phyloP scores from a whole-genome alignment of 2,329 filamentous ascomycete genomes.

The Epichloe aotearoae region DNA sequence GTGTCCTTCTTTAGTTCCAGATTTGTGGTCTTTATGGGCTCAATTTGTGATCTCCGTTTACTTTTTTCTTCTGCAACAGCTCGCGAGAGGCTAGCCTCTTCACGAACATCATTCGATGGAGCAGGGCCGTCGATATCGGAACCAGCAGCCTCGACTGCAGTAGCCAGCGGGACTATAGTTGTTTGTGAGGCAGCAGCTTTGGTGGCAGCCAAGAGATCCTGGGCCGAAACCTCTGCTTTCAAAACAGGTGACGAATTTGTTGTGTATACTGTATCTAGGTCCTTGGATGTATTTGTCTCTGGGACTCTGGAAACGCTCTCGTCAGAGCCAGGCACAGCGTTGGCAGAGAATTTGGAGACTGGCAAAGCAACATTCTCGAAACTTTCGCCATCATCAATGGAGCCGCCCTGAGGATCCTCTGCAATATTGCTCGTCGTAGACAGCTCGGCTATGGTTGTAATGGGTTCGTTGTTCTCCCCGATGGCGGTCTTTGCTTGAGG shows the following conservation, averaged over 20 bases:
- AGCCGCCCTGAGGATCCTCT: background rate
- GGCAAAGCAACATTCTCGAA: constrained; percentile 6
- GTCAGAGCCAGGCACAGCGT: constrained; percentile 8
- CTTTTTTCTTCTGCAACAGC: constrained; percentile 14
- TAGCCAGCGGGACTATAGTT: background rate
- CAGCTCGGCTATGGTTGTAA: background rate
- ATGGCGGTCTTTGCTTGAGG: background rate
- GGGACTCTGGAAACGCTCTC: background rate
- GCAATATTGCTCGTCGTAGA: background rate
- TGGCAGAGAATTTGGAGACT: constrained; percentile 10
- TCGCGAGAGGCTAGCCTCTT: constrained; percentile 15
- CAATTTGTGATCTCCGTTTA: constrained; percentile 26
- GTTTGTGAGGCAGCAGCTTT: constrained; percentile 9
- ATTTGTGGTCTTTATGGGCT: constrained; percentile 40
- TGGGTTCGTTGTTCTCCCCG: background rate
- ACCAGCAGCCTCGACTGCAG: background rate
- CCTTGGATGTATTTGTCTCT: background rate
- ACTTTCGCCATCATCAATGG: constrained; percentile 6
- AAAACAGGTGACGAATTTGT: constrained; percentile 7
- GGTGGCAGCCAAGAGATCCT: constrained; percentile 13
- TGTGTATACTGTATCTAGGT: constrained; percentile 4
- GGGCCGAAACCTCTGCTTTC: constrained; percentile 16
- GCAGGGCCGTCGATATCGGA: background rate
- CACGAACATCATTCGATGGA: constrained; percentile 6
- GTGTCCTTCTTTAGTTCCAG: constrained; percentile 45